A percentile compares a stretch with the other conserved stretches of the same genome.
phyloP scores from a whole-genome alignment of 352 stramenopile species.

The Peronospora farinosa region DNA sequence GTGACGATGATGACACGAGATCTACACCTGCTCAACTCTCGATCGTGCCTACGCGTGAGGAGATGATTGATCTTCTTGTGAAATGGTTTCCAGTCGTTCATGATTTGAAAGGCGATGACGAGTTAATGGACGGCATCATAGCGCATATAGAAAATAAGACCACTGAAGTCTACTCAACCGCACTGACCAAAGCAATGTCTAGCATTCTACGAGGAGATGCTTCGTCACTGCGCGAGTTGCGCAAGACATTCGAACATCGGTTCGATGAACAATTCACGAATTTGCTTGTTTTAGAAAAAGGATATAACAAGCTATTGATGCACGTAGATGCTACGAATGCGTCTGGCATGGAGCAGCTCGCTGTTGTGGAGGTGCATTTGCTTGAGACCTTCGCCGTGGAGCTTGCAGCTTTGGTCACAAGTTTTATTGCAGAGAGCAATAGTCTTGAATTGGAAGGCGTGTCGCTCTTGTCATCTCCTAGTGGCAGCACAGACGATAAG shows the following conservation, averaged over 20 bases:
- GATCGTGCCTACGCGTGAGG: slow-evolving; percentile 45
- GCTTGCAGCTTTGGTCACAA: slow-evolving; percentile 50
- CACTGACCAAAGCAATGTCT: slow-evolving; percentile 47
- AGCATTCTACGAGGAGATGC: slow-evolving; percentile 69
- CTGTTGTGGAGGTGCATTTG: slow-evolving; percentile 46
- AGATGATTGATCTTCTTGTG: slow-evolving; percentile 39
- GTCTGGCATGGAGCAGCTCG: slow-evolving; percentile 38
- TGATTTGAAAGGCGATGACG: slow-evolving; percentile 46
- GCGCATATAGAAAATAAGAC: slow-evolving; percentile 41
- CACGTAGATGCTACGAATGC: slow-evolving; percentile 48
- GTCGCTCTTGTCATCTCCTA: slow-evolving; percentile 25
- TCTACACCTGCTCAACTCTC: slow-evolving; percentile 16
- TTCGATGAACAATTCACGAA: slow-evolving; percentile 58
- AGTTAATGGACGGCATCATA: slow-evolving; percentile 52
- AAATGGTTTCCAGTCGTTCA: slow-evolving; percentile 48
- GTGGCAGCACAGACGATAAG: slow-evolving; percentile 5
- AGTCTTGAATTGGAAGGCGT: slow-evolving; percentile 52
- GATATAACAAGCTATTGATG: slow-evolving; percentile 59
- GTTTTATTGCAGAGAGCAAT: slow-evolving; percentile 61
- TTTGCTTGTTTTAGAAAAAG: slow-evolving; percentile 56
- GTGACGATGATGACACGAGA: slow-evolving; percentile 9
- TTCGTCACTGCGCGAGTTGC: slow-evolving; percentile 57
- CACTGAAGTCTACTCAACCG: slow-evolving; percentile 42
- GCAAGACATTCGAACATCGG: slow-evolving; percentile 66
- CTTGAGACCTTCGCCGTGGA: slow-evolving; percentile 45